Conservation (phyloP, 768 basidiomycete genomes). For the Galerina marginata region DNA sequence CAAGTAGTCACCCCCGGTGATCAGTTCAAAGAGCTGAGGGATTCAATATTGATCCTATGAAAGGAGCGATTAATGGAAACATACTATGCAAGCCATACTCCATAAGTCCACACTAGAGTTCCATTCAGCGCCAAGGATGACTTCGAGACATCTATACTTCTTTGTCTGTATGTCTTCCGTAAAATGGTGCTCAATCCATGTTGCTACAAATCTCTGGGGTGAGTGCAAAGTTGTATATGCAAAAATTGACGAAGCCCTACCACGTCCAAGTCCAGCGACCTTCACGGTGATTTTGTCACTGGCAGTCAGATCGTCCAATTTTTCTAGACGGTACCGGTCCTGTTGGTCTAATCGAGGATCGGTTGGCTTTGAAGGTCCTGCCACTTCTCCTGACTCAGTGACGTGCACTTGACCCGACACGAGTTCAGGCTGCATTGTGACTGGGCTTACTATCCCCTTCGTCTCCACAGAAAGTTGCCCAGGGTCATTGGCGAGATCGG, state of each 20-base stretch:
- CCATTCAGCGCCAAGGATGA: conserved; percentile 96
- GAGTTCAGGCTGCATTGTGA: too few relatives aligned
- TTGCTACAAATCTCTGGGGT: conserved; percentile 48
- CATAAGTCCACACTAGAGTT: conserved; percentile 94
- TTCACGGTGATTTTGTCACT: conserved; percentile 87
- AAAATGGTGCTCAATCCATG: conserved; percentile 94
- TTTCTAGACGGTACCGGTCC: conserved; percentile 25
- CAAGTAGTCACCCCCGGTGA: conserved; percentile 97
- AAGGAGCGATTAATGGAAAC: conserved; percentile 32
- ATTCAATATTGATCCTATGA: neutral
- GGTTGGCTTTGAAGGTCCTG: conserved; percentile 36
- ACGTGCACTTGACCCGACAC: too few relatives aligned
- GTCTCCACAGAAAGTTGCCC: too few relatives aligned
- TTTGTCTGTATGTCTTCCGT: conserved; percentile 98
- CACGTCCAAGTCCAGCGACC: conserved; percentile 98
- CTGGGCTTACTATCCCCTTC: too few relatives aligned
- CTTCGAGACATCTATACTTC: conserved; percentile 97
- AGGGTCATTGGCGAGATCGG: conserved; percentile 5
- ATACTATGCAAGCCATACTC: conserved; percentile 93
- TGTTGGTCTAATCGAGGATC: conserved; percentile 34
- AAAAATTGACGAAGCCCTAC: conserved; percentile 44
- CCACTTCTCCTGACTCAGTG: too few relatives aligned
- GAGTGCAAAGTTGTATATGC: neutral
- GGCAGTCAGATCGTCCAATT: conserved; percentile 19
- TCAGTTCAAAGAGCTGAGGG: conserved; percentile 88